Evolutionary conservation across 306 rosid genomes (phyloP).

Genomic region (Styphnolobium japonicum): DNA sequence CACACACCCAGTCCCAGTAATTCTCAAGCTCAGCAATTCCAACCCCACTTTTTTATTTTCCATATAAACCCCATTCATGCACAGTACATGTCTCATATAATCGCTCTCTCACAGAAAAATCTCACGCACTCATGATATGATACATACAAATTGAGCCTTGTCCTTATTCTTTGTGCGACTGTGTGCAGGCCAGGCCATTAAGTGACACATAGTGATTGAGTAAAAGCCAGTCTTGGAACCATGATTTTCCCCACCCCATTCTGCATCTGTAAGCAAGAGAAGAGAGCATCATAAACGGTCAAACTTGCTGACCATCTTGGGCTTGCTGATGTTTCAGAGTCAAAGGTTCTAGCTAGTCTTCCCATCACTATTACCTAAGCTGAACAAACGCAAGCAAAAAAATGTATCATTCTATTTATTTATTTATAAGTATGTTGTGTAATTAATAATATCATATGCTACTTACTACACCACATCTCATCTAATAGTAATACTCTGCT

Average conservation of each 20-base stretch:
- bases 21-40: background rate
- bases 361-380: conserved; percentile 55
- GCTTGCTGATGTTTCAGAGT: conserved; percentile 50
- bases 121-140: background rate
- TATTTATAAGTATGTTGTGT: background rate
- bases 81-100: conserved; percentile 32
- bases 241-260: conserved; percentile 64
- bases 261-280: conserved; percentile 49
- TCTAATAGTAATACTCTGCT: background rate
- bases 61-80: conserved; percentile 23
- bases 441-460: conserved; percentile 24
- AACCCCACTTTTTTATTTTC: background rate
- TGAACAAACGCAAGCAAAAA: background rate
- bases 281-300: conserved; percentile 43
- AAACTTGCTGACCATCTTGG: conserved; percentile 73
- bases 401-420: background rate
- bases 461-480: background rate
- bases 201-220: conserved; percentile 35
- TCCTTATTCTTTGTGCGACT: conserved; percentile 28
- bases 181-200: conserved; percentile 22
- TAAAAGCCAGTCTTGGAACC: conserved; percentile 48
- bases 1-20: background rate
- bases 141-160: background rate
- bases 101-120: background rate
- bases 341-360: conserved; percentile 50